phyloP scores from a whole-genome alignment of 176 grass and related monocot species.

The Poa pratensis region DNA sequence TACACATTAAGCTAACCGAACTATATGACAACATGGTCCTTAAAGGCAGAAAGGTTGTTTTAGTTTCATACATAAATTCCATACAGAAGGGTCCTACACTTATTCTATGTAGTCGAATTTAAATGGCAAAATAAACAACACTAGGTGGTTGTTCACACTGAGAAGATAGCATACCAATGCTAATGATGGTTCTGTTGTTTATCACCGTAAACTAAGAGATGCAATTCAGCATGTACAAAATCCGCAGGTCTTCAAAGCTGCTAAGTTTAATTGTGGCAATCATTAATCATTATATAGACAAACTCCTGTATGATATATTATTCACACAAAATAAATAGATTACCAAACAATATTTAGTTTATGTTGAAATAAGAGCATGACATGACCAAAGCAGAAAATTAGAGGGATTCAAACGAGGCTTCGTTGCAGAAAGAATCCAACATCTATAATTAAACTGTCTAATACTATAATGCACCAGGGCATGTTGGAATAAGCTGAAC shows the following conservation, averaged over 20 bases:
- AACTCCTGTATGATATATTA: background rate
- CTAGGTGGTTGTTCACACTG: too few species aligned
- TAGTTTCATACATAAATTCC: background rate
- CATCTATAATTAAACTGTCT: background rate
- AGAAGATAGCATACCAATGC: too few species aligned
- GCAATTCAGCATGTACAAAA: background rate
- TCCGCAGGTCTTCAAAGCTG: background rate
- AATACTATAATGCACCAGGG: background rate
- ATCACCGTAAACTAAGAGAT: background rate
- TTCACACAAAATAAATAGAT: background rate
- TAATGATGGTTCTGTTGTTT: background rate
- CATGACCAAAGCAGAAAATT: background rate
- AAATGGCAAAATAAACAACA: background rate
- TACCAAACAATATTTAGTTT: background rate
- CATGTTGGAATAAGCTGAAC: background rate
- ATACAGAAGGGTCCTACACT: background rate
- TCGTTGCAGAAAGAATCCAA: background rate
- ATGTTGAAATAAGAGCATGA: background rate
- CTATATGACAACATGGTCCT: background rate
- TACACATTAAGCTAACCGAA: background rate
- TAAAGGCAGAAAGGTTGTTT: background rate
- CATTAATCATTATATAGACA: background rate
- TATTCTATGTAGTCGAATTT: background rate
- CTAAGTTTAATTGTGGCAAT: background rate
- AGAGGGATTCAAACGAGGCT: background rate